Conservation (phyloP, 768 basidiomycete species). For the Lactifluus piperatus region DNA sequence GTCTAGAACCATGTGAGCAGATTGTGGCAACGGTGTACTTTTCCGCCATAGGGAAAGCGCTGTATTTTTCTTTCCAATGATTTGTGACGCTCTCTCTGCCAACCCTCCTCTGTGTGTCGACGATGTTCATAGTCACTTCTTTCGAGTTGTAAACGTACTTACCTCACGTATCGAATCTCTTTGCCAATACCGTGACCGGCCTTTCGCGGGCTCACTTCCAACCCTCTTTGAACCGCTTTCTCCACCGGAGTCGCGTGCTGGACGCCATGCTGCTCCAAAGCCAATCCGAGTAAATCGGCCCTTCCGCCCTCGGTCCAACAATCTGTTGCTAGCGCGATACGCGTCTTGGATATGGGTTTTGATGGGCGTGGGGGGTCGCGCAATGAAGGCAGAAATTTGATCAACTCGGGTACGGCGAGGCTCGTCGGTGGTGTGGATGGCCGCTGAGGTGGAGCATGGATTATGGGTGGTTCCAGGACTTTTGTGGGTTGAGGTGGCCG, state of each 20-base stretch:
- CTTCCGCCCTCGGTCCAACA: conserved; percentile 41
- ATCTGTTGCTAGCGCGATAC: conserved; percentile 45
- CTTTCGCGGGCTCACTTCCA: conserved; percentile 54
- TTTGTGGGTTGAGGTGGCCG: background rate
- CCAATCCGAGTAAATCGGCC: conserved; percentile 44
- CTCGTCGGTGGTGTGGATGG: conserved; percentile 12
- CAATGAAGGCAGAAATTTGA: background rate
- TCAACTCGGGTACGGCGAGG: background rate
- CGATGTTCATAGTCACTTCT: background rate
- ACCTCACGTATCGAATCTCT: conserved; percentile 42
- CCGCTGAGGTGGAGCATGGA: background rate
- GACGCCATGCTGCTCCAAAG: conserved; percentile 39
- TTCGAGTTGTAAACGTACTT: conserved; percentile 18
- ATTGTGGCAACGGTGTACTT: conserved; percentile 4
- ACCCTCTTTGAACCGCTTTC: conserved; percentile 37
- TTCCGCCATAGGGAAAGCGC: conserved; percentile 13
- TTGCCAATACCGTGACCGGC: conserved; percentile 28
- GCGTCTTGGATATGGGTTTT: conserved; percentile 44
- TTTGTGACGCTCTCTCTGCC: conserved; percentile 12
- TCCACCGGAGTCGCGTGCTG: conserved; percentile 31
- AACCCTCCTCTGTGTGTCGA: conserved; percentile 9
- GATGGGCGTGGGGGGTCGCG: conserved; percentile 9
- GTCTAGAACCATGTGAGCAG: conserved; percentile 5
- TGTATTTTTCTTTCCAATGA: conserved; percentile 4
- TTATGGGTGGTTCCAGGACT: conserved; percentile 1